phyloP scores from a whole-genome alignment of 2,329 filamentous ascomycete species.

The Alternaria rosae region DNA sequence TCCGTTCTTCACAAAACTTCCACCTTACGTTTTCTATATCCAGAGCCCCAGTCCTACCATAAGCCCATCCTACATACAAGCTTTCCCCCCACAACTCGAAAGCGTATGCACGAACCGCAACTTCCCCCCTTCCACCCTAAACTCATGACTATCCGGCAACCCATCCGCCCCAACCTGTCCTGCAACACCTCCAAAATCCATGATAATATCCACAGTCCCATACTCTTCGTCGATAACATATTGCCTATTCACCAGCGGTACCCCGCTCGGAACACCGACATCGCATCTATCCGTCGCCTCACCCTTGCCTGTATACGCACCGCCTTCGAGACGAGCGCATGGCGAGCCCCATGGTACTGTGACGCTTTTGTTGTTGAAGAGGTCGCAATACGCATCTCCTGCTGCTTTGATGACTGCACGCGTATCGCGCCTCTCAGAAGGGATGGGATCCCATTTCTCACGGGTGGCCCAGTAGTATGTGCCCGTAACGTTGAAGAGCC shows the following conservation, averaged over 20 bases:
- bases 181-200: slow-evolving; percentile 37
- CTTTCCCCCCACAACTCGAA: slow-evolving; percentile 32
- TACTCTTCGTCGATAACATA: slow-evolving; percentile 43
- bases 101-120: slow-evolving; percentile 44
- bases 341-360: slow-evolving; percentile 39
- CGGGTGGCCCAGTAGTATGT: slow-evolving; percentile 35
- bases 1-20: neutral
- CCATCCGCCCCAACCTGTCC: slow-evolving; percentile 22
- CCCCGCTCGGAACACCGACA: slow-evolving; percentile 40
- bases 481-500: slow-evolving; percentile 42
- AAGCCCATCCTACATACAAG: slow-evolving; percentile 28
- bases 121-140: slow-evolving; percentile 40
- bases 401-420: slow-evolving; percentile 36
- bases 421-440: slow-evolving; percentile 22
- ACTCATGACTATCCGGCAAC: slow-evolving; percentile 45
- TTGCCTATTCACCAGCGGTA: slow-evolving; percentile 35
- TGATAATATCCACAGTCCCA: slow-evolving; percentile 41
- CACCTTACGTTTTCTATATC: too few relatives aligned
- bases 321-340: slow-evolving; percentile 40
- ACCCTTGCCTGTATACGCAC: slow-evolving; percentile 38
- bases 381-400: slow-evolving; percentile 38
- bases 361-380: slow-evolving; percentile 36
- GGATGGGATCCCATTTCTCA: slow-evolving; percentile 36
- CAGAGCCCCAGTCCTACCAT: too few relatives aligned
- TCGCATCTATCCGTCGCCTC: slow-evolving; percentile 32